Evolutionary conservation across 805 yeast species (phyloP), one percentile per base, ranked within the genome.

Genomic region (Danielia reshetovae): DNA sequence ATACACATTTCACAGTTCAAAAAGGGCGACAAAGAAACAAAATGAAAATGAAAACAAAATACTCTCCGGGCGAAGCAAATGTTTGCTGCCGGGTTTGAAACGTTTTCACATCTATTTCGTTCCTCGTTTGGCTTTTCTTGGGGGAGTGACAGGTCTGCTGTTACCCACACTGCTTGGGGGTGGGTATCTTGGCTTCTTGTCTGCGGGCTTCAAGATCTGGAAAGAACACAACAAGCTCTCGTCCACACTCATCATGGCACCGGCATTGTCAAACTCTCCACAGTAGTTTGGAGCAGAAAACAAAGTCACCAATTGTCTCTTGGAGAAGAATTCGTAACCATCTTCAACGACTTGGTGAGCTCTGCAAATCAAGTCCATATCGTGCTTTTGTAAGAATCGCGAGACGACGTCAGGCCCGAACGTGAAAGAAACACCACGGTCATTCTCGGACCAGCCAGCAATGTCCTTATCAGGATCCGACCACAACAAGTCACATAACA

Each of bases 341-440:
- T 90, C 98, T 69, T 90, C 98, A 42, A 90, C 98, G 45, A 90
- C 98, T 69, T 90, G 97, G 73, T 90, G 98, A 30, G 97, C 97
- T 61, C 98, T 79, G 70, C 97, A 93, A 54, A 90, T 89, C 56
- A 90, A 78, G 65, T 93, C 97, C 93, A 90, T 85, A 60, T 90
- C 97, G 64, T 90, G 97, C 57, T 88, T 89, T 62, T 90, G 97
- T 60, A 93, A 70, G 61, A 90, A 90, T 65, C 97, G 75, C 48
- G 95, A 85, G 35, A 90, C 97, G 35, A 90, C 97, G 62, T 90
- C 98, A 7, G 97, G 97, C n/a, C 97, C 97, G 67, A 93, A 90
- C n/a, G 97, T 90, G 65, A 89, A 90, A 17, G 97, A 88, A 43
- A 90, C 97, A 59, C 97, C 97, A 68, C 98, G 85, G 69, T 93